Base-by-base conservation (phyloP, 2,329 filamentous ascomycete species). In the Grosmannia penicillata region DNA sequence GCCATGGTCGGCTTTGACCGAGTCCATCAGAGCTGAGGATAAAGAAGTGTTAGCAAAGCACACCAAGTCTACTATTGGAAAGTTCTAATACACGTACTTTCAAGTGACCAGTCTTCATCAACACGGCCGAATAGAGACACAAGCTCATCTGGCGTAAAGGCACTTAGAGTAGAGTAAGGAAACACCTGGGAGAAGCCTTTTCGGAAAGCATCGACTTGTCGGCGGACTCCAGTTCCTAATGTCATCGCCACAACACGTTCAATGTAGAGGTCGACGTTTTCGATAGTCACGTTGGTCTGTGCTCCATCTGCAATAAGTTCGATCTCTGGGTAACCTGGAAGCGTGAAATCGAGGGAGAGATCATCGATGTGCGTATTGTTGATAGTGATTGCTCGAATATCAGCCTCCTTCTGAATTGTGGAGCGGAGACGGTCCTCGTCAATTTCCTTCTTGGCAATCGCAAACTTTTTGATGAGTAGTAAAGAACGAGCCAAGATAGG, bases 1-100 rank as follows among this genome's bases (percentile, higher is more conserved):
- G 8, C 91, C 91, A 55, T 98, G 91, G 51, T 98, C 91, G 22
- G 91, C 91, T 63, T 98, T 98, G 63, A 98, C 89, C 1, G 89
- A 95, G 54, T 98, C 91, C 74, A 93, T 93, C 29, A 98, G 74
- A 43, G 91, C 84, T 91, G 43, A 11, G 4, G 31, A 43, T 21
- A n/a, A 22, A 44, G 18, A 42, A 51, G 28, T 28, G 23, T 38
- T 13, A 38, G 27, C 10, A 28, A 8, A 23, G 22, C 19, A 8
- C 19, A 3, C 4, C 7, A 23, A 5, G 24, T 21, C 15, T 11
- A 15, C 13, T 2, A 42, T 2, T 17, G 27, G 19, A 31, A 26
- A 28, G 30, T n/a, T n/a, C n/a, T 10, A 27, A 23, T 8, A 5
- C 9, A 68, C 83, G 70, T 73, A 91, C 84, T 98, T 56, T 96